Evolutionary conservation across 1,284 basidiomycete species (phyloP), one percentile per base, ranked within the genome.

Genomic region (Volvariella surrecta): DNA sequence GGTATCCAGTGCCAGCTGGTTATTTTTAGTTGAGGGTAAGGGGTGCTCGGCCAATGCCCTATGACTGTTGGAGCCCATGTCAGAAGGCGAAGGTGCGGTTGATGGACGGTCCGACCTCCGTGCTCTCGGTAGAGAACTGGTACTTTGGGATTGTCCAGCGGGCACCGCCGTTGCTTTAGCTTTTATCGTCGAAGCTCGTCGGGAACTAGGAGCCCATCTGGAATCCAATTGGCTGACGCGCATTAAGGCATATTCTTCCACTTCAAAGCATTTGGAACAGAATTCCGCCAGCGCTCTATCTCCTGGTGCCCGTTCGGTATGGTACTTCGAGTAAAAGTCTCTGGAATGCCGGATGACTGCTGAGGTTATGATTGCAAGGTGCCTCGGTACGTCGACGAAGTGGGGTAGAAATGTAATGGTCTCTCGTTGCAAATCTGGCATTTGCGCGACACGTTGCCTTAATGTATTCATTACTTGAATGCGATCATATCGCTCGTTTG

Each of bases 341-440:
- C 66, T 62, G 28, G 70, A 68, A 50, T 76, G 70, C 32, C 84
- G 79, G 41, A 82, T 75, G 13, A 89, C 71, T 37, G 82, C 73
- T n/a, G 85, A 84, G 19, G 78, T 73, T 41, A 89, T 66, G 42
- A 78, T 71, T 11, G 86, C 83, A 32, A 89, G 68, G 52, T 87
- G 79, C 53, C 74, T 74, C 3, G 83, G 78, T 43, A 84, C 65
- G 57, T 89, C 87, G 34, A 86, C 64, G 41, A 82, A 62, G 53
- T 83, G 70, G 10, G 86, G 83, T 28, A 82, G 70, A 20, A 73
- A 63, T 3, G 84, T 81, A 18, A 87, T 74, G 3, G 83, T 69
- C 58, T 89, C 87, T 49, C 73, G 68, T 45, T 78, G 69, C 16
- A 89, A 65, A 10, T 71, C 59, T 9, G 74, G 67, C 59, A 81